Base-by-base conservation (phyloP, 495 filamentous ascomycete genomes). In the Penicillium waksmanii region DNA sequence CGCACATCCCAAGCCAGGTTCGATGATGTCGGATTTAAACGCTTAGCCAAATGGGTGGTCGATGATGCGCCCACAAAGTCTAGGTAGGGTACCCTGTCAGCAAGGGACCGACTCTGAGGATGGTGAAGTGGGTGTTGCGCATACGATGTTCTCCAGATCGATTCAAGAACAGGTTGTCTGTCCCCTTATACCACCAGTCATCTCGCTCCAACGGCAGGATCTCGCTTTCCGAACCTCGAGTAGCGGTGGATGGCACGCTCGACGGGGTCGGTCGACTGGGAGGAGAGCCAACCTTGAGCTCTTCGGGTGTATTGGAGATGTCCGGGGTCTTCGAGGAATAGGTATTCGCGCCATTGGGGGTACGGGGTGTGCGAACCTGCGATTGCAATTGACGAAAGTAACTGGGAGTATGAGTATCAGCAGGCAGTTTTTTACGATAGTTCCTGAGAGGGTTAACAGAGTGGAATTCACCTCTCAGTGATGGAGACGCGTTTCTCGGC, bases 181-280 rank as follows among this genome's bases (percentile, higher is more conserved):
- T 67, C n/a, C 71, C 72, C 55, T 74, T 71, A 49, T 71, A 73
- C 74, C 74, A 77, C 72, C 72, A 77, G 58, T 77, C 72, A 38
- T 75, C 74, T 15, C 72, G 63, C 48, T 73, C 73, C n/a, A 60
- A 31, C 6, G 68, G 61, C 1, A 57, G 34, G 23, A 55, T 34
- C 27, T 73, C 72, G 5, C 56, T 51, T 21, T 66, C 61, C 11
- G 66, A 60, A 21, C 58, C 51, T 13, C 53, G 64, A n/a, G 51
- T 64, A 3, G 51, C 53, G 42, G 34, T 60, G 15, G 55, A 56
- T 11, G 55, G 56, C 19, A 43, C 43, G 47, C 49, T 60, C 15
- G 57, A 66, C 9, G 56, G 53, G 7, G 60, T 51, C 25, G 51
- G 5, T 13, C 57, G 58, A 53, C 43, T 25, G 13, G 51, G 21